Base-by-base conservation (phyloP, 1,139 yeast species). In the Candida frijolesensis region DNA sequence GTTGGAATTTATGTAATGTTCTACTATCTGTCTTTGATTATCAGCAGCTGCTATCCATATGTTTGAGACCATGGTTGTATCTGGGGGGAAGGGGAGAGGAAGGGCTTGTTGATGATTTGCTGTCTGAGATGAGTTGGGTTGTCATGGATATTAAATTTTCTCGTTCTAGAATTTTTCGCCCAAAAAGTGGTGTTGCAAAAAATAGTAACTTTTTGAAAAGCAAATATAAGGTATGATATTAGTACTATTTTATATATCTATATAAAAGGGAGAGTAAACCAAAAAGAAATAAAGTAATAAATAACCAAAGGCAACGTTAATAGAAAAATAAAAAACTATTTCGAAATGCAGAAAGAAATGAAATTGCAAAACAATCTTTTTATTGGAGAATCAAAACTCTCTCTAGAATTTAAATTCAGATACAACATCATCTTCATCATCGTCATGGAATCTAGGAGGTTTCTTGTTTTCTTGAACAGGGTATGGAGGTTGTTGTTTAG, bases 31-130 rank as follows among this genome's bases (percentile, higher is more conserved):
- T 2, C 78, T 57, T 56, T 86, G 82, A 60, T 89, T 87, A 65
- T 94, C 98, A 16, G 97, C 89, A 6, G 97, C 95, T 9, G 97
- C 97, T 10, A 89, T 84, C 99, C 99, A 94, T 54, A 94, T 85
- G 66, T 94, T 92, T 64, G 80, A 71, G 18, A 66, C 76, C 80
- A 76, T 78, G 48, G 27, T 42, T 27, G 43, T 27, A 14, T 30
- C 22, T 16, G n/a, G 15, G 10, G 18, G 15, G 30, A 9, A 9
- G 12, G 46, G n/a, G n/a, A 14, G n/a, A n/a, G n/a, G n/a, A n/a
- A 4, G 22, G 22, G 22, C 22, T 19, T 19, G 22, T 35, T 35
- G 32, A 29, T 29, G 32, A 29, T 29, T 37, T 22, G 32, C 8
- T 16, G 35, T 10, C 4, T 30, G 43, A 33, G 45, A 48, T 45